These are phyloP conservation scores for Populus ilicifolia DNA, from an alignment of 345 rosid species.

Conservation along the genomic window DNA sequence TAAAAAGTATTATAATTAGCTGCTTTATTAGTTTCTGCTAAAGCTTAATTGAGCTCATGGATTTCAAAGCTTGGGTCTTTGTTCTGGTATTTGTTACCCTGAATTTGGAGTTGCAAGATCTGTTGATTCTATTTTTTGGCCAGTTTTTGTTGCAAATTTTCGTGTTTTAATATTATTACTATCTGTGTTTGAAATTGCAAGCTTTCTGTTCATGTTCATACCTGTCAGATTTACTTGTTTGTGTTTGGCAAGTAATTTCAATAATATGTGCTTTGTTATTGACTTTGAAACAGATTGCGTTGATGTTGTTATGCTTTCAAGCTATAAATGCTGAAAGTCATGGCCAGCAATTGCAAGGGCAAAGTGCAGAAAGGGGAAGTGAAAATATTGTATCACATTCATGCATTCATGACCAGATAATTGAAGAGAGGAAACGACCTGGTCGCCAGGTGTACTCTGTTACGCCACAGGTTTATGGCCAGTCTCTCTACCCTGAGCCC, in stretches of 20 bases:
- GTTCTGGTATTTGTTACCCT: conserved; percentile 11
- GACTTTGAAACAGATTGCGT: conserved; percentile 50
- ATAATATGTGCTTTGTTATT: neutral
- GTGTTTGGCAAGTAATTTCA: neutral
- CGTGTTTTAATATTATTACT: neutral
- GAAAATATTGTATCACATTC: conserved; percentile 64
- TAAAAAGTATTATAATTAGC: neutral
- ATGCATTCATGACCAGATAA: conserved; percentile 90
- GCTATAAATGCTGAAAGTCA: conserved; percentile 37
- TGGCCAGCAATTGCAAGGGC: conserved; percentile 35
- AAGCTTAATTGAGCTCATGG: conserved; percentile 18
- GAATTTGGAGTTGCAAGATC: conserved; percentile 7
- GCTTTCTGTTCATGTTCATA: conserved; percentile 4
- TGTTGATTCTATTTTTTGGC: neutral
- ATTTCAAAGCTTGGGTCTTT: conserved; percentile 8
- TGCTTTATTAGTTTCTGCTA: conserved; percentile 1
- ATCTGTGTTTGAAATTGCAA: neutral
- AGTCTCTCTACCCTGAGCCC: conserved; percentile 35
- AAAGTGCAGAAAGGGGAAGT: conserved; percentile 39
- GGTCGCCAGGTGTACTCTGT: conserved; percentile 77
- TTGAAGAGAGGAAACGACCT: conserved; percentile 80
- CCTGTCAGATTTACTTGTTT: neutral
- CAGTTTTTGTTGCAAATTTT: neutral
- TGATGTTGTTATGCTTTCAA: conserved; percentile 47
- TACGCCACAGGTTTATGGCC: conserved; percentile 83